phyloP scores from a whole-genome alignment of 176 grass and related monocot species.

The Musa itinerans region DNA sequence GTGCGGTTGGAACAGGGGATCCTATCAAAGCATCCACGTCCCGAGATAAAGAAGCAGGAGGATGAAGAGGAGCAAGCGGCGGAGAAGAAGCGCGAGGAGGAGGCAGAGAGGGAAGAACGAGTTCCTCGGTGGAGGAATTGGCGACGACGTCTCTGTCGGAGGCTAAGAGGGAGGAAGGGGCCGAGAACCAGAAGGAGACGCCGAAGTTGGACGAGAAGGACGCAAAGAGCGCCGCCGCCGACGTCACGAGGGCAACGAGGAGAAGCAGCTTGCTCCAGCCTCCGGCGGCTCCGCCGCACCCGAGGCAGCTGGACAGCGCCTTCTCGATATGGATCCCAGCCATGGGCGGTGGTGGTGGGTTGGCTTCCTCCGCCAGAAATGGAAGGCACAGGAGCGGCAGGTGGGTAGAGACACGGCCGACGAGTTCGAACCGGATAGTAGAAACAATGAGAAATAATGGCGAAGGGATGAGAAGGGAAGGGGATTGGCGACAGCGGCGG shows the following conservation, averaged over 20 bases:
- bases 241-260: background rate
- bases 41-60: background rate
- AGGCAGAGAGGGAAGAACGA: no score
- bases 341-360: background rate
- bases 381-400: background rate
- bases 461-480: background rate
- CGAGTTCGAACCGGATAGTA: no score
- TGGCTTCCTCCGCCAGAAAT: background rate
- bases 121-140: no score
- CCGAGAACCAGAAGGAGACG: background rate
- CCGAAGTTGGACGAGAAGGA: background rate
- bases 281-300: background rate
- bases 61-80: background rate
- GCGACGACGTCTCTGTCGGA: background rate
- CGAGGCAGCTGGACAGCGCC: background rate
- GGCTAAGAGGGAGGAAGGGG: background rate
- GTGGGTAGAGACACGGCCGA: no score
- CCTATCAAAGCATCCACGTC: background rate
- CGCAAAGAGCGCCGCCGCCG: background rate
- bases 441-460: background rate
- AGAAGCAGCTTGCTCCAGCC: background rate
- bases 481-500: background rate
- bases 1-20: background rate
- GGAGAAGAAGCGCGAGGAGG: no score
- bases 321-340: background rate